Conservation (phyloP, 371 early-diverging fungal genomes). For the Actinomortierella ambigua region DNA sequence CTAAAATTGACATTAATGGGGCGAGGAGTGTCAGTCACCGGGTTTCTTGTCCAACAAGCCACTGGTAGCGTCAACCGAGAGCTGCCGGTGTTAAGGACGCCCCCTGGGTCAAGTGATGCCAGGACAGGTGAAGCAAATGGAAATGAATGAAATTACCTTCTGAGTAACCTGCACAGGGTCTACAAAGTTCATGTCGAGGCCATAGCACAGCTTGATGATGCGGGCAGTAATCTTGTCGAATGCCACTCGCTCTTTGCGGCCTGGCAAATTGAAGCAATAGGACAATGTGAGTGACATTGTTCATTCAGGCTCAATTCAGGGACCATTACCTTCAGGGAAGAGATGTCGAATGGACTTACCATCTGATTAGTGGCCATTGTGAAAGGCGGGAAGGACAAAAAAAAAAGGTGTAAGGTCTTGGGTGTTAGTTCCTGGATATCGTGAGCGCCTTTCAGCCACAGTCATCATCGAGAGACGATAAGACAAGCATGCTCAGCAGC, state of each 20-base stretch:
- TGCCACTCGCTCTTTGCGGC: constrained; percentile 88
- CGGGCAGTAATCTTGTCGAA: constrained; percentile 97
- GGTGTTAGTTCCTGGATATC: no score
- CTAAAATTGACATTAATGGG: constrained; percentile 34
- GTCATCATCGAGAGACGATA: no score
- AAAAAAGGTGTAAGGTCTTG: neutral
- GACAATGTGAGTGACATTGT: neutral
- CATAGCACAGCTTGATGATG: constrained; percentile 92
- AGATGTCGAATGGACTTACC: constrained; percentile 4
- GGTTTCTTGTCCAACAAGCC: neutral
- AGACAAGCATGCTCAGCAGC: no score
- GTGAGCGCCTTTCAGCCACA: no score
- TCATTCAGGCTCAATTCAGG: no score
- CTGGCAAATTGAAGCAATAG: constrained; percentile 55
- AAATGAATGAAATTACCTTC: constrained; percentile 72
- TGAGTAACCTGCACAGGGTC: constrained; percentile 92
- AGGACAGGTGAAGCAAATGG: no score
- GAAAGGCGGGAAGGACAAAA: no score
- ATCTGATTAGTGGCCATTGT: constrained; percentile 2
- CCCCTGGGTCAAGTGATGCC: no score
- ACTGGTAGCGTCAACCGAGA: neutral
- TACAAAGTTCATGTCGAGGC: constrained; percentile 90
- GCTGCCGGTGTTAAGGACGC: no score
- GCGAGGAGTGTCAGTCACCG: neutral
- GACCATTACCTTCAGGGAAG: no score